A percentile compares a stretch with the other conserved stretches of the same genome.
These are phyloP conservation scores for Hypomyces perniciosus DNA, from an alignment of 2,329 filamentous ascomycete species.

Conservation along the genomic window DNA sequence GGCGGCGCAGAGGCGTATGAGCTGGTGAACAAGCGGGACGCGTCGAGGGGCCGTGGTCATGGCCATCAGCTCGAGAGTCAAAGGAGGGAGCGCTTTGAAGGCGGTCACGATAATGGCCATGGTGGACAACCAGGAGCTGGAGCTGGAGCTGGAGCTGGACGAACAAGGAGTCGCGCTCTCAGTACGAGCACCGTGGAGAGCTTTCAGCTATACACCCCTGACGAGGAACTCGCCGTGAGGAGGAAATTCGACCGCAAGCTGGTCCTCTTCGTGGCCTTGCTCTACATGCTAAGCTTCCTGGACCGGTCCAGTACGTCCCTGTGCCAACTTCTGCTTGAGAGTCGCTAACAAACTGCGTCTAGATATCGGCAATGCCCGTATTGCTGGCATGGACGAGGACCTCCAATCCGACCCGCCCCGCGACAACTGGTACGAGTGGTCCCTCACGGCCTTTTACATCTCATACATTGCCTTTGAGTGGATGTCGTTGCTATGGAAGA, in stretches of 20 bases:
- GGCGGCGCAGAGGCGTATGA: constrained; percentile 29
- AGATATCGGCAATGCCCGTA: constrained; percentile 59
- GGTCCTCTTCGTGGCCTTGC: constrained; percentile 71
- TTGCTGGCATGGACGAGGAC: constrained; percentile 59
- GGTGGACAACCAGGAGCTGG: constrained; percentile 13
- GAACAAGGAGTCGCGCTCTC: constrained; percentile 10
- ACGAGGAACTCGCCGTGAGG: constrained; percentile 68
- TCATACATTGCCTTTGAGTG: constrained; percentile 60
- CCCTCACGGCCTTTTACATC: constrained; percentile 56
- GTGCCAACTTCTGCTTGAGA: not conserved
- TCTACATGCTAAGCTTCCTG: constrained; percentile 81
- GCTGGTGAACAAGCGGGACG: constrained; percentile 21
- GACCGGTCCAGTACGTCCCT: constrained; percentile 70
- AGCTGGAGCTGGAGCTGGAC: not conserved
- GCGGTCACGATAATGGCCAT: constrained; percentile 15
- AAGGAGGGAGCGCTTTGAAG: constrained; percentile 17
- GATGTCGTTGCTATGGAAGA: constrained; percentile 57
- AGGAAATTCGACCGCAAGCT: constrained; percentile 71
- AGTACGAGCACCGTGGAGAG: constrained; percentile 30
- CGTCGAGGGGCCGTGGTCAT: constrained; percentile 9
- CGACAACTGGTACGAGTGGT: constrained; percentile 52
- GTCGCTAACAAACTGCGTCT: not conserved
- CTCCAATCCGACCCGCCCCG: constrained; percentile 44
- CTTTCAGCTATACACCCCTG: constrained; percentile 44
- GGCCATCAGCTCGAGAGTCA: constrained; percentile 7